These are phyloP conservation scores for Meyerozyma guilliermondii DNA, from an alignment of 1,139 yeast species.

Conservation along the genomic window DNA sequence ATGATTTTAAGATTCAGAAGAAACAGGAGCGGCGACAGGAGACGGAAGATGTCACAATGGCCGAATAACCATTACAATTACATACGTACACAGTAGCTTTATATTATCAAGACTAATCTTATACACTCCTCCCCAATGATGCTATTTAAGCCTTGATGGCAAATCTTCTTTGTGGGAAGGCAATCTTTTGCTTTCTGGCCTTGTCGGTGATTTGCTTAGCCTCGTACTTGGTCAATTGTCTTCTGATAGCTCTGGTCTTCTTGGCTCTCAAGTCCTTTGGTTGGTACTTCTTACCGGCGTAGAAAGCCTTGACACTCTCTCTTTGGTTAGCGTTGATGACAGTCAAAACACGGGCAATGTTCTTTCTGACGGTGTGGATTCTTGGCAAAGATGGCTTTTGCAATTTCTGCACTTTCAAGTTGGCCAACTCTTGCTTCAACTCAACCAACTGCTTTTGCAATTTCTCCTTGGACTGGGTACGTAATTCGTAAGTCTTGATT, in stretches of 20 bases:
- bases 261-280: conserved; percentile 99
- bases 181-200: conserved; percentile 87
- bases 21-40: conserved; percentile 13
- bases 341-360: conserved; percentile 97
- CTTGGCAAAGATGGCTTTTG: conserved; percentile 90
- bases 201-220: conserved; percentile 76
- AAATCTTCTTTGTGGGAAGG: conserved; percentile 98
- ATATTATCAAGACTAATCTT: conserved; percentile 8
- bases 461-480: conserved; percentile 96
- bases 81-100: neutral
- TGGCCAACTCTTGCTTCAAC: conserved; percentile 95
- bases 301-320: conserved; percentile 90
- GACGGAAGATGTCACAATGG: conserved; percentile 16
- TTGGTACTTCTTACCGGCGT: conserved; percentile 93
- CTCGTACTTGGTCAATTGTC: conserved; percentile 89
- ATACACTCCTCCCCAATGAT: conserved; percentile 1
- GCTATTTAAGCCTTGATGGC: conserved; percentile 91
- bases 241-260: conserved; percentile 99
- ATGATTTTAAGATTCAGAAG: conserved; percentile 47
- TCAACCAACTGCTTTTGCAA: conserved; percentile 92
- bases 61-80: neutral
- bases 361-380: conserved; percentile 95
- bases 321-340: conserved; percentile 96
- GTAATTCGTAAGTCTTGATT: conserved; percentile 92
- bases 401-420: conserved; percentile 93